Percentiles rank a stretch among this genome's conserved stretches.
These are phyloP conservation scores for Candida morakotiae DNA, from an alignment of 805 yeast genomes.

Conservation along the genomic window DNA sequence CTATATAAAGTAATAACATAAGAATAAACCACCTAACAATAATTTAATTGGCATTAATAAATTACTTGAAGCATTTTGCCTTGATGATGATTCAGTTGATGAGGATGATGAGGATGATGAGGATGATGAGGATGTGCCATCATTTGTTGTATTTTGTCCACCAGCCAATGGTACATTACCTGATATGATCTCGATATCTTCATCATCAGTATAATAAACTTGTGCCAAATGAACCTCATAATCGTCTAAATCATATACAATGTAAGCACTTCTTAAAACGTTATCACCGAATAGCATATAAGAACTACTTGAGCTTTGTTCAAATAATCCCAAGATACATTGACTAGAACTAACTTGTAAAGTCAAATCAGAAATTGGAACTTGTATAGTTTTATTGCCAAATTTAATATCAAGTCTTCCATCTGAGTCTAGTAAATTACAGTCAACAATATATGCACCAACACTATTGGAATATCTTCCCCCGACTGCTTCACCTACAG, in stretches of 20 bases:
- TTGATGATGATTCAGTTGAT: background rate
- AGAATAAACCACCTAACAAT: background rate
- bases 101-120: background rate
- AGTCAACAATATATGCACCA: slow-evolving; percentile 46
- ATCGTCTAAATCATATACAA: slow-evolving; percentile 61
- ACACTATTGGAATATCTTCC: slow-evolving; percentile 37
- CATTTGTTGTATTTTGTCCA: slow-evolving; percentile 1
- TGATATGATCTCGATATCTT: slow-evolving; percentile 43
- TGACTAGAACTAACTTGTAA: slow-evolving; percentile 11
- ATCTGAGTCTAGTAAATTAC: slow-evolving; percentile 22
- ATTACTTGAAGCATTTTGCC: background rate
- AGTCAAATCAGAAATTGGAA: slow-evolving; percentile 38
- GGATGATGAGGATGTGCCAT: background rate
- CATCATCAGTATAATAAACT: slow-evolving; percentile 22
- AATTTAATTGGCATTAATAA: background rate
- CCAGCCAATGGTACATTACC: slow-evolving; percentile 6
- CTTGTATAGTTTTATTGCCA: slow-evolving; percentile 53
- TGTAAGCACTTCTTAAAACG: slow-evolving; percentile 59
- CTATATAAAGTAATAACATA: slow-evolving; percentile 2
- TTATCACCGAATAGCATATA: slow-evolving; percentile 55
- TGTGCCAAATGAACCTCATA: slow-evolving; percentile 51
- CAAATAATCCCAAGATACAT: slow-evolving; percentile 27
- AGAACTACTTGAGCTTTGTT: slow-evolving; percentile 11
- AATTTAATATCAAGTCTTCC: slow-evolving; percentile 41
- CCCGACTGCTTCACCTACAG: slow-evolving; percentile 32